Base-by-base conservation (phyloP, 2,329 filamentous ascomycete genomes). In the Hymenotorrendiella dingleyae region DNA sequence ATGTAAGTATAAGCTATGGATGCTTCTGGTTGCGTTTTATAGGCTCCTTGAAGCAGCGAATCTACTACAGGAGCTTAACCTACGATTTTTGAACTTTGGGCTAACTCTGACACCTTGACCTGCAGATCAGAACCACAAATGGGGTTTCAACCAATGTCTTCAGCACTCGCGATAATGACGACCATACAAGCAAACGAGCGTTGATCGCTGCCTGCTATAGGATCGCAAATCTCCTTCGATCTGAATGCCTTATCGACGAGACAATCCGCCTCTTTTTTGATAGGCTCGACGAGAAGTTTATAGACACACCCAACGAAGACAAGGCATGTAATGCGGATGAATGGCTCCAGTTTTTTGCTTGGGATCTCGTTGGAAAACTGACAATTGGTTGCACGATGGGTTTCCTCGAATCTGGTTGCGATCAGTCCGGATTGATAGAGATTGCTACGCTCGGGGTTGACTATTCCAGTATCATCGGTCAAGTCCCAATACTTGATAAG, bases 381-480 rank as follows among this genome's bases (percentile, higher is more conserved):
- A 64, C 61, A n/a, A 68, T 67, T 34, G 60, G 62, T 12, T 58
- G 54, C 6, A 58, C 61, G 32, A 66, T 67, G 48, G 64, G 66
- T 4, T 67, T 66, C 47, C 48, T 68, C 20, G 51, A 64, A 26
- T 47, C 56, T 6, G 52, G 57, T 3, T 41, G 47, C 5, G 66
- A 70, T 43, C 42, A 63, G 40, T 53, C 55, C 14, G 60, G 58
- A 6, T 61, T 60, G 34, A 64, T 68, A 17, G 45, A 17, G 11
- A 39, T 39, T 8, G 27, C 43, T 4, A 42, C 50, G 8, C 24
- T 56, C 9, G 55, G 64, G 4, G 48, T 66, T 0, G 60, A 34
- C 14, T 21, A 21, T 11, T 11, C 22, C 1, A 11, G 17, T 9
- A 20, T 17, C 16, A 24, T 59, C 48, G 43, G 42, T 54, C 46